Conservation (phyloP, 1,139 yeast genomes). For the Zygotorulaspora mrakii region DNA sequence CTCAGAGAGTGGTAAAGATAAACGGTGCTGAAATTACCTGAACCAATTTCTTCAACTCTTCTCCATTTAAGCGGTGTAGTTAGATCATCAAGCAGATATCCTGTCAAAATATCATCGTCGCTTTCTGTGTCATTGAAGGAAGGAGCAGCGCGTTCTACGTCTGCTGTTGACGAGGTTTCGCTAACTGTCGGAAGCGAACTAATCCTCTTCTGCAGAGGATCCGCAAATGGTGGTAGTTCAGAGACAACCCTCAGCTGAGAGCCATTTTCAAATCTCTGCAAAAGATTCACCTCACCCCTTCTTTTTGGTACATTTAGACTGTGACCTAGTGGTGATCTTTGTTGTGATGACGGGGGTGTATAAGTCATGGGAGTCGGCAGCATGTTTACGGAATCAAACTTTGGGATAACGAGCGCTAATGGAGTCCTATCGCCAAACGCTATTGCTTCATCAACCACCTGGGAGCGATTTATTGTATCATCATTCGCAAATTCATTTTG, state of each 20-base stretch:
- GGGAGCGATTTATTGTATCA: background rate
- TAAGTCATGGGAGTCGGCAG: conserved; percentile 35
- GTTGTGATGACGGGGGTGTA: conserved; percentile 24
- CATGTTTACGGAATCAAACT: conserved; percentile 26
- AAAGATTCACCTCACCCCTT: conserved; percentile 13
- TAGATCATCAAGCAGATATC: conserved; percentile 27
- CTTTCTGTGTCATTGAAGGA: conserved; percentile 14
- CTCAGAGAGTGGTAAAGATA: conserved; percentile 41
- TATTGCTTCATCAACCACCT: background rate
- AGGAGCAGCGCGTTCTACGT: conserved; percentile 12
- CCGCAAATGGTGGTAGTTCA: conserved; percentile 25
- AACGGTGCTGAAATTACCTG: conserved; percentile 60
- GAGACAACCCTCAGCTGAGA: conserved; percentile 27
- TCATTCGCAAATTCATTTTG: conserved; percentile 14
- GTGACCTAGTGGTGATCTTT: conserved; percentile 18
- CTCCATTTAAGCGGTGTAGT: conserved; percentile 31
- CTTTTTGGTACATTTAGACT: conserved; percentile 19
- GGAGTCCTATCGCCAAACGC: conserved; percentile 17
- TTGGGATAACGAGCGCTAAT: conserved; percentile 21
- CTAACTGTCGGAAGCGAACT: conserved; percentile 28
- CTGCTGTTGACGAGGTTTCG: conserved; percentile 19
- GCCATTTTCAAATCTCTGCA: conserved; percentile 4
- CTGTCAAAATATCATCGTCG: conserved; percentile 19
- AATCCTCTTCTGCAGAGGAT: conserved; percentile 23
- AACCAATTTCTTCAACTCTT: conserved; percentile 43